Conservation (phyloP, 352 stramenopile species). For the Pythium apleroticum region DNA sequence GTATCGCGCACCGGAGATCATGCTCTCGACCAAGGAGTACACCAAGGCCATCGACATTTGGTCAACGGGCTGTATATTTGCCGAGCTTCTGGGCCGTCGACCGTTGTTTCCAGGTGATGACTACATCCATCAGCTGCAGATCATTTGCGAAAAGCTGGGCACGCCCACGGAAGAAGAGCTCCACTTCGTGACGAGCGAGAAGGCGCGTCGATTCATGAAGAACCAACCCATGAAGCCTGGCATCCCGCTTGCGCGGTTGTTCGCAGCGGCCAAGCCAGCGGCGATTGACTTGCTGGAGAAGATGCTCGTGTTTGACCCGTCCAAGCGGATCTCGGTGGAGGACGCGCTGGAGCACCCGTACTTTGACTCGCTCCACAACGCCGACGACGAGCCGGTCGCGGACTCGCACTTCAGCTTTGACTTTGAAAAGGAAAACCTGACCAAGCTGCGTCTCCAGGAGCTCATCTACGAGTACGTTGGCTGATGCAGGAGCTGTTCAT, state of each 20-base stretch:
- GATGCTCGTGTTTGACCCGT: slow-evolving; percentile 88
- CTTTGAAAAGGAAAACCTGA: slow-evolving; percentile 87
- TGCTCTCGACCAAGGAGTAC: slow-evolving; percentile 97
- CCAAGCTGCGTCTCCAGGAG: slow-evolving; percentile 77
- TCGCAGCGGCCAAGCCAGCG: slow-evolving; percentile 60
- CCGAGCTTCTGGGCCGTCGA: slow-evolving; percentile 89
- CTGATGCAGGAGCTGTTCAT: background rate
- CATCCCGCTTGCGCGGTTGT: slow-evolving; percentile 71
- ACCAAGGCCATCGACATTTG: slow-evolving; percentile 97
- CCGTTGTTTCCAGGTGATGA: slow-evolving; percentile 95
- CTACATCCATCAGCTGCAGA: slow-evolving; percentile 99
- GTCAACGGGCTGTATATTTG: slow-evolving; percentile 94
- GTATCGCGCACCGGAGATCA: slow-evolving; percentile 94
- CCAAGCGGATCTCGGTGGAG: slow-evolving; percentile 91
- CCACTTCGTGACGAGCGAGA: slow-evolving; percentile 92
- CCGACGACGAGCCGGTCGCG: slow-evolving; percentile 89
- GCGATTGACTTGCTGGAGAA: slow-evolving; percentile 83
- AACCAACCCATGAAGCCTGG: slow-evolving; percentile 74
- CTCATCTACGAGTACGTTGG: slow-evolving; percentile 83
- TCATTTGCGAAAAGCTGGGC: slow-evolving; percentile 92
- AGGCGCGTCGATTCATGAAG: slow-evolving; percentile 85
- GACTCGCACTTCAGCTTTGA: slow-evolving; percentile 84
- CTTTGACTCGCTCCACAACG: slow-evolving; percentile 90
- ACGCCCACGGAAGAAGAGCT: slow-evolving; percentile 86
- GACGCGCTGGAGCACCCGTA: slow-evolving; percentile 92